Conservation (phyloP, 164 flowering plant genomes). For the Berberis vulgaris region DNA sequence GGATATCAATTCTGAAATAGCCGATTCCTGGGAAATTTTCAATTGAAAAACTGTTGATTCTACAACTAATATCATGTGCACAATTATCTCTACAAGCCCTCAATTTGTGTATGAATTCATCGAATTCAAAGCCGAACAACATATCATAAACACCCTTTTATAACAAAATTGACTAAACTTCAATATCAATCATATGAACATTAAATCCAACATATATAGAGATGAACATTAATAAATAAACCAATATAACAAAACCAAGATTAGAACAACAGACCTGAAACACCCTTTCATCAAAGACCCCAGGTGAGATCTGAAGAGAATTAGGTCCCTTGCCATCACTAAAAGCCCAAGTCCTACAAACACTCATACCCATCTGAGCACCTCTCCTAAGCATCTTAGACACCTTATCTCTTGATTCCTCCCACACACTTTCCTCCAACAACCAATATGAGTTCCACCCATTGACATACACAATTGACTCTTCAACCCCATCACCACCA, state of each 20-base stretch:
- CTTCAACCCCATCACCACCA: slow-evolving; percentile 5
- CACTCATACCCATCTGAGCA: slow-evolving; percentile 46
- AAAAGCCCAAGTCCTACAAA: slow-evolving; percentile 66
- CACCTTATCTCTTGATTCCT: slow-evolving; percentile 21
- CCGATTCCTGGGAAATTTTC: no score
- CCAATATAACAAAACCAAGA: neutral
- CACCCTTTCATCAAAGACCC: slow-evolving; percentile 38
- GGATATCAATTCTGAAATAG: no score
- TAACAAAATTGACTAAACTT: no score
- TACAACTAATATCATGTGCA: no score
- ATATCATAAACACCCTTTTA: no score
- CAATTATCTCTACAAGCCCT: no score
- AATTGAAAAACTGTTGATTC: no score
- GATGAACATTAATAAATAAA: neutral
- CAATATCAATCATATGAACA: no score
- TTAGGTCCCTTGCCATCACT: slow-evolving; percentile 41
- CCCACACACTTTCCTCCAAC: slow-evolving; percentile 38
- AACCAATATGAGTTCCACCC: slow-evolving; percentile 70
- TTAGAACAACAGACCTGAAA: slow-evolving; percentile 24
- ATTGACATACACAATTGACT: slow-evolving; percentile 30
- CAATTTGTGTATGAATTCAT: no score
- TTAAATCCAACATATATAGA: neutral
- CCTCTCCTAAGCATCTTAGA: slow-evolving; percentile 34
- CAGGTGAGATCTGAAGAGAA: slow-evolving; percentile 46
- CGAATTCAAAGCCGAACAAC: no score